These are phyloP conservation scores for Canna indica DNA, from an alignment of 176 grass and related monocot species.

Conservation along the genomic window DNA sequence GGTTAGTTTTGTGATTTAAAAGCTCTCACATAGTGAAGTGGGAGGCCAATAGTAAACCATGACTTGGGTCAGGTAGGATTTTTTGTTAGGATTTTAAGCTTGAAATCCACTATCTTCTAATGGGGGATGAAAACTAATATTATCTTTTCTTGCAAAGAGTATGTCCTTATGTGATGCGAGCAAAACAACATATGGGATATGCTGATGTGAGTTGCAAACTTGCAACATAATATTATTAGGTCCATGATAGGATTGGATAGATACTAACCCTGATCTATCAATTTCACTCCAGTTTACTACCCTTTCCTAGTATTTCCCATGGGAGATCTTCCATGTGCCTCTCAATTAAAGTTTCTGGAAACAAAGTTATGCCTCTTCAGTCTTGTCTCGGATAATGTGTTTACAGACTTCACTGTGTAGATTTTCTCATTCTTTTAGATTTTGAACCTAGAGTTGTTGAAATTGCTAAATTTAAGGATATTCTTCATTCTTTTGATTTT, in stretches of 20 bases:
- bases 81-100: background rate
- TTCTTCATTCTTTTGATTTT: background rate
- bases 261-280: no score
- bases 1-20: background rate
- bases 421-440: background rate
- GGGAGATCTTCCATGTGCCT: background rate
- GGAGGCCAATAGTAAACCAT: background rate
- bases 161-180: no score
- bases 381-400: background rate
- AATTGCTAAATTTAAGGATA: background rate
- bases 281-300: background rate
- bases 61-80: background rate
- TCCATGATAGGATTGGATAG: no score
- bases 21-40: background rate
- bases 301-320: background rate
- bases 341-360: background rate
- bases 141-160: no score
- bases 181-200: no score
- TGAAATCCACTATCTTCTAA: background rate
- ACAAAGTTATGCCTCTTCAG: background rate
- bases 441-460: background rate
- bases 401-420: background rate
- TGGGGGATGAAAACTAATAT: background rate
- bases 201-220: no score
- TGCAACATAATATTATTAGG: no score